Evolutionary conservation across 2,329 filamentous ascomycete genomes (phyloP).

Genomic region (Geosmithia putterillii): DNA sequence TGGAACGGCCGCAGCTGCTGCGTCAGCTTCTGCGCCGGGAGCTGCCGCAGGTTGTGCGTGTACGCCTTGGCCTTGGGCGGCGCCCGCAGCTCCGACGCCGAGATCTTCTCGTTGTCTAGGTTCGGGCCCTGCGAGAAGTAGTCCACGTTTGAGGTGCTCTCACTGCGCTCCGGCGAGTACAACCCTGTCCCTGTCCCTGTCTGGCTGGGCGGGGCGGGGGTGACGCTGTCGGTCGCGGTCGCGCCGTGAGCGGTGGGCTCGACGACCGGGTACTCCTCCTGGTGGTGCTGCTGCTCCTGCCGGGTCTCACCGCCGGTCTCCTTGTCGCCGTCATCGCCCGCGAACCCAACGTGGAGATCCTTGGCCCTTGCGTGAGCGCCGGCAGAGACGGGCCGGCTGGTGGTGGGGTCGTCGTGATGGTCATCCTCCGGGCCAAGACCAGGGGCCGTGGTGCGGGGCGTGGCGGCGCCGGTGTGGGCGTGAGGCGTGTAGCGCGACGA

Average conservation of each 20-base stretch:
- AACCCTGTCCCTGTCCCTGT: not conserved
- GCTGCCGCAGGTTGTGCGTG: constrained; percentile 55
- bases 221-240: not conserved
- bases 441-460: constrained; percentile 4
- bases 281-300: not conserved
- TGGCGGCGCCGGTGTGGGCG: not conserved
- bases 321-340: constrained; percentile 3
- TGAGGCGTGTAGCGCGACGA: constrained; percentile 23
- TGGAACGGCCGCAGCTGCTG: constrained; percentile 68
- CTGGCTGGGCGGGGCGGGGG: not conserved
- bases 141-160: constrained; percentile 10
- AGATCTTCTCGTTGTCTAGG: constrained; percentile 29
- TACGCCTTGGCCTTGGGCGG: constrained; percentile 38
- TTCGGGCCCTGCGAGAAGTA: constrained; percentile 15
- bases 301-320: not conserved
- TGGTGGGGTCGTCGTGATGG: too few relatives aligned
- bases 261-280: too few relatives aligned
- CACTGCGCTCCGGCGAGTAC: not conserved
- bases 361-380: constrained; percentile 10
- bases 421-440: not conserved
- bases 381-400: constrained; percentile 6
- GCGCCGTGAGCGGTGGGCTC: not conserved
- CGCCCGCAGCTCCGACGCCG: constrained; percentile 18
- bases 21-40: constrained; percentile 56
- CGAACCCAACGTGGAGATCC: constrained; percentile 19